Evolutionary conservation across 768 basidiomycete genomes (phyloP), one percentile per base, ranked within the genome.

Genomic region (Sporobolomyces pararoseus): DNA sequence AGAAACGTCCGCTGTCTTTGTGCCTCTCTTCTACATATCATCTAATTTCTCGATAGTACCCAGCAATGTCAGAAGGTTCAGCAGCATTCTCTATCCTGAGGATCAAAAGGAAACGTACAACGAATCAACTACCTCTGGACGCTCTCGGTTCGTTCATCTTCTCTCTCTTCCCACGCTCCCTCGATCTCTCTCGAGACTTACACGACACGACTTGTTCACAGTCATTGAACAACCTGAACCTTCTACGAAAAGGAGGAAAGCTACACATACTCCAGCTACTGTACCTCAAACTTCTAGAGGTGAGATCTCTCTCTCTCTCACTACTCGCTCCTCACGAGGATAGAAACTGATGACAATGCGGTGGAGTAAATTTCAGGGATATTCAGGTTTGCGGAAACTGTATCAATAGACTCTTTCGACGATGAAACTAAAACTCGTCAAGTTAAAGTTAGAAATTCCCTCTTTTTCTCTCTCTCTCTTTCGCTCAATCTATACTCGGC

Each of bases 361-460:
- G 23, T 13, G 14, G 12, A 12, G 16, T 17, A 6, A 19, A 6
- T 46, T 17, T 9, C 39, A 69, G 70, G 67, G 16, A 72, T 76
- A 64, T 76, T 76, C 46, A 39, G 73, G 21, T 74, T 76, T 49
- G 73, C 71, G 12, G 73, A 72, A 37, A 74, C 75, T 0, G 75
- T 76, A 13, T 55, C 72, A 0, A 35, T 65, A 31, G 70, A 72
- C 42, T 72, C 71, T 52, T 72, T 72, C 63, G 64, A 64, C 53
- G 44, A 66, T 1, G 58, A 57, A 7, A 35, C 31, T 10, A 72
- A 72, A 42, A 72, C 66, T n/a, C 63, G 66, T 31, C 53, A 49
- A 34, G 57, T 72, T 29, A 42, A 52, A 21, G 65, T 71, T n/a
- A 23, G 2, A 44, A 19, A 14, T 39, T 23, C 32, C 46, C 59